These are phyloP conservation scores for Sequoiadendron giganteum DNA, from an alignment of 75 land plant genomes.

Conservation along the genomic window DNA sequence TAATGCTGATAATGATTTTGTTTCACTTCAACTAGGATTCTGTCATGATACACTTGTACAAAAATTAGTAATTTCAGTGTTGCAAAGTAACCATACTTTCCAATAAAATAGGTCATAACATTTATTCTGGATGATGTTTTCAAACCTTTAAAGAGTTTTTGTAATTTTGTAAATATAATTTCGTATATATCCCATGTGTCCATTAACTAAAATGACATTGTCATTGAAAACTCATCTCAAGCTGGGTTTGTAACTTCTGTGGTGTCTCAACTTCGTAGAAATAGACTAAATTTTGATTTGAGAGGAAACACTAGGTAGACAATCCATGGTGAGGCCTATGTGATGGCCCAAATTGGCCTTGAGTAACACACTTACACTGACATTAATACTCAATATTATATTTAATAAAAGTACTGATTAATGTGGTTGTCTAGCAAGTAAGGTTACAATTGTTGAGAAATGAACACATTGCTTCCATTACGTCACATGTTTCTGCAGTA, in stretches of 20 bases:
- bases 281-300: background rate
- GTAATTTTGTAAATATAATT: background rate
- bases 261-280: background rate
- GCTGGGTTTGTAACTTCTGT: background rate
- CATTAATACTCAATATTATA: background rate
- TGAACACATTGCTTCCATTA: background rate
- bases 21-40: background rate
- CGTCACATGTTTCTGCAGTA: background rate
- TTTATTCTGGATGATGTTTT: background rate
- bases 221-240: background rate
- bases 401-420: background rate
- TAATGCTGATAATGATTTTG: background rate
- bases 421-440: background rate
- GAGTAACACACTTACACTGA: background rate
- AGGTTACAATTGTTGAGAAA: background rate
- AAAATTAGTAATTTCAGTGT: background rate
- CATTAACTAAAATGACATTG: background rate
- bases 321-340: background rate
- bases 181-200: background rate
- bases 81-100: background rate
- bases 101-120: background rate
- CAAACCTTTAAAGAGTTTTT: too few relatives aligned
- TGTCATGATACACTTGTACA: background rate
- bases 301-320: background rate
- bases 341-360: background rate